A percentile compares a stretch with the other conserved stretches of the same genome.
Conservation (phyloP, 2,329 filamentous ascomycete species). For the Ophiognomonia clavigignenti-juglandacearum region DNA sequence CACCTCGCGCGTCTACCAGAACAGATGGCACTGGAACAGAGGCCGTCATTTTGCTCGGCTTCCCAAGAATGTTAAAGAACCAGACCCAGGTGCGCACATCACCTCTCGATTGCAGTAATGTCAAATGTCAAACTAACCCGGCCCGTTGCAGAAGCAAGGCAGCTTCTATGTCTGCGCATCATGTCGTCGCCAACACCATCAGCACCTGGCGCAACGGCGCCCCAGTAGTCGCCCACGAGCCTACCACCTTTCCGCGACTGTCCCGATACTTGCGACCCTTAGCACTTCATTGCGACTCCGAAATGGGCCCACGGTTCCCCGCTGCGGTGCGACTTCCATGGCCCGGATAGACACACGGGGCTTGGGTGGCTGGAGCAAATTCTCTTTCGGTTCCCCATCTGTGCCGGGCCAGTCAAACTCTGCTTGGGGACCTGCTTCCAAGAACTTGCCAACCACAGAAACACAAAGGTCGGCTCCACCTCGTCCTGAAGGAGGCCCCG, state of each 20-base stretch:
- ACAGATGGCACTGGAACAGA: slow-evolving; percentile 1
- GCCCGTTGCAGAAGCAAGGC: slow-evolving; percentile 27
- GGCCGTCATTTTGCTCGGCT: background rate
- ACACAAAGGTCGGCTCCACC: background rate
- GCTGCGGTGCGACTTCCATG: background rate
- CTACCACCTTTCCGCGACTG: background rate
- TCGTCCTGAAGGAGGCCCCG: slow-evolving; percentile 1
- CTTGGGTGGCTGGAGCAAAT: slow-evolving; percentile 11
- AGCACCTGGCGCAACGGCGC: slow-evolving; percentile 7
- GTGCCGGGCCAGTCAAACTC: slow-evolving; percentile 13
- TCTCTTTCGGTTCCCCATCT: slow-evolving; percentile 10
- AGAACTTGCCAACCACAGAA: background rate
- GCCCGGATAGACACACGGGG: background rate
- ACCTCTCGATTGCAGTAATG: too few species aligned
- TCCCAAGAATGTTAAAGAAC: slow-evolving; percentile 13
- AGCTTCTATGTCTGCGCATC: slow-evolving; percentile 36
- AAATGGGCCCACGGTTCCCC: background rate
- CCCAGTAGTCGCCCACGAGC: background rate
- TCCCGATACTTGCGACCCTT: background rate
- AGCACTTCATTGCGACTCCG: background rate
- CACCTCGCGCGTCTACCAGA: background rate
- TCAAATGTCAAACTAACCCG: background rate
- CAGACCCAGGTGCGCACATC: slow-evolving; percentile 10
- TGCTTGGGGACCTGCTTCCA: slow-evolving; percentile 7
- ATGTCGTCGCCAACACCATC: slow-evolving; percentile 28